Base-by-base conservation (phyloP, 1,139 yeast species). In the Neolecta irregularis region DNA sequence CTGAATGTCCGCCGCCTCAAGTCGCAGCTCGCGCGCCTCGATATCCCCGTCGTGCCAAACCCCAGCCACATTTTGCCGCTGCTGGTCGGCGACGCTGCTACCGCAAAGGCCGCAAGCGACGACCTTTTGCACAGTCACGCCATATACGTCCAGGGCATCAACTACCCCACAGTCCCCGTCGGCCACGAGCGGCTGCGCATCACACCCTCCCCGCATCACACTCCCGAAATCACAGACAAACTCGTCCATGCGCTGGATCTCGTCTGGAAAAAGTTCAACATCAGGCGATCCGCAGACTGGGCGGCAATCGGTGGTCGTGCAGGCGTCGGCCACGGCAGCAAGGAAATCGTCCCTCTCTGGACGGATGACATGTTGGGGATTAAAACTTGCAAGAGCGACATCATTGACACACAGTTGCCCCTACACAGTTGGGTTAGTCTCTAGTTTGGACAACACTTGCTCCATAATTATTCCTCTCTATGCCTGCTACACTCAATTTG, bases 161-260 rank as follows among this genome's bases (percentile, higher is more conserved):
- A 88, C 62, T 88, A 78, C 72, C 99, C 99, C 39, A 88, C 98
- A 19, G 98, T 88, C 40, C 78, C 95, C 26, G 75, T 80, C 51
- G 98, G 98, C 43, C 75, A 83, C 46, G 99, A 88, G 62, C 74
- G 98, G 56, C 70, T 88, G 53, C 74, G 99, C 61, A 75, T 88
- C 53, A 88, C 98, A 13, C 96, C 99, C 37, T 85, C 98, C 29
- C 99, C 99, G 28, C 96, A 95, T 38, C 99, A 88, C 57, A 70
- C 72, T 22, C 65, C 72, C 40, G 77, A 75, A 43, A 65, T 80
- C 39, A 68, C 88, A 41, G 80, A 83, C 54, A 68, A 73, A 46
- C 67, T 88, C 49, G 66, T 88, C 42, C 67, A 61, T 9, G 85
- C 95, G 5, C 64, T 91, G 35, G 93, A 81, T 49, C 67, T 71